phyloP scores from a whole-genome alignment of 1,284 basidiomycete genomes.

The Boletus sp. region DNA sequence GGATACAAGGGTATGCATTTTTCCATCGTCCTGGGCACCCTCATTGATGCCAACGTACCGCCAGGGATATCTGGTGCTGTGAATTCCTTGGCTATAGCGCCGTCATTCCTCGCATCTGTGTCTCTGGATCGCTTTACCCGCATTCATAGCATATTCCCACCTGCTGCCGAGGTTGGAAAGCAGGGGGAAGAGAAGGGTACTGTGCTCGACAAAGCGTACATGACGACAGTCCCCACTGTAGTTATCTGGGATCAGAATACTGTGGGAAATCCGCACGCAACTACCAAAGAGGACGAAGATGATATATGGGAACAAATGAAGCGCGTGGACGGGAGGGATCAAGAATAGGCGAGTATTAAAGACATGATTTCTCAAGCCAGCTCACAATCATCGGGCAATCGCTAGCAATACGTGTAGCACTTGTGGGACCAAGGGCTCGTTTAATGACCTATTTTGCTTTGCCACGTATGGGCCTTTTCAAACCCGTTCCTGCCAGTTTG shows the following conservation, averaged over 20 bases:
- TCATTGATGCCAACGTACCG: conserved; percentile 1
- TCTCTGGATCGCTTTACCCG: conserved; percentile 70
- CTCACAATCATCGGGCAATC: neutral
- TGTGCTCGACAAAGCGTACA: conserved; percentile 65
- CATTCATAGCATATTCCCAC: conserved; percentile 64
- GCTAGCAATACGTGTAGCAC: neutral
- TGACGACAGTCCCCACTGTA: conserved; percentile 62
- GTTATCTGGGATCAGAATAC: conserved; percentile 53
- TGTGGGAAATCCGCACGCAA: neutral
- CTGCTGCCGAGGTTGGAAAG: conserved; percentile 45
- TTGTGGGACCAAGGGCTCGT: neutral
- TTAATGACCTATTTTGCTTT: conserved; percentile 69
- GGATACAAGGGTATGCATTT: conserved; percentile 63
- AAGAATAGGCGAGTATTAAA: conserved; percentile 5
- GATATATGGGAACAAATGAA: conserved; percentile 45
- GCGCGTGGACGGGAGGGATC: conserved; percentile 41
- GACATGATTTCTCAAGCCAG: neutral
- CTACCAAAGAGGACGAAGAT: conserved; percentile 26
- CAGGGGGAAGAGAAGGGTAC: conserved; percentile 62
- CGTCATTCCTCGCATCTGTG: conserved; percentile 52
- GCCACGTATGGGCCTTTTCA: conserved; percentile 86
- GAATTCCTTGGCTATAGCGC: conserved; percentile 56
- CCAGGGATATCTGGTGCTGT: conserved; percentile 67
- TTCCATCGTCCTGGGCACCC: neutral
- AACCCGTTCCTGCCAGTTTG: conserved; percentile 82